A percentile compares a stretch with the other conserved stretches of the same genome.
Evolutionary conservation across 768 basidiomycete genomes (phyloP).

Genomic region (Phaeotremella skinneri): DNA sequence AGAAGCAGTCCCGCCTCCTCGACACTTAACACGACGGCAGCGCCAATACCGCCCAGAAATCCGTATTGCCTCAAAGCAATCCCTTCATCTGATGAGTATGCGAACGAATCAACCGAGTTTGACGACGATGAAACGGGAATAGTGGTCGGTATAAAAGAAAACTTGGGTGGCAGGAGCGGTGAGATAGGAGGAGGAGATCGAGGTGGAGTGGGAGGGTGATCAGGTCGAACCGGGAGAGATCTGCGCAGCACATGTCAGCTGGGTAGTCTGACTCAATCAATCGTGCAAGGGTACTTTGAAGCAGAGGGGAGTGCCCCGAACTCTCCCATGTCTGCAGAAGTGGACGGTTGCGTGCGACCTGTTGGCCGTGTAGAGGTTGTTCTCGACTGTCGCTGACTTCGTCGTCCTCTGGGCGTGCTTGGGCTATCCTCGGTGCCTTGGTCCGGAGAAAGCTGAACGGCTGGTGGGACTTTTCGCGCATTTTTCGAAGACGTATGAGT

Average conservation of each 20-base stretch:
- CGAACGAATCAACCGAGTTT: slow-evolving; percentile 39
- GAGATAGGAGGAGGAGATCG: slow-evolving; percentile 6
- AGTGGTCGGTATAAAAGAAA: slow-evolving; percentile 34
- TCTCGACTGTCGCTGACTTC: not conserved
- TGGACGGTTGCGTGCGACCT: no score
- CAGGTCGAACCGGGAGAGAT: slow-evolving; percentile 7
- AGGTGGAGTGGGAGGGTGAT: slow-evolving; percentile 7
- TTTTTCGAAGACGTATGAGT: slow-evolving; percentile 1
- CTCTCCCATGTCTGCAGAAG: slow-evolving; percentile 7
- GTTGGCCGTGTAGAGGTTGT: not conserved
- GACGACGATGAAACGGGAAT: slow-evolving; percentile 17
- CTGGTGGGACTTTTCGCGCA: not conserved
- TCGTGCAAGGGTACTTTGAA: no score
- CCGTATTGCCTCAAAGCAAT: slow-evolving; percentile 29
- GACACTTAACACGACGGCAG: slow-evolving; percentile 31
- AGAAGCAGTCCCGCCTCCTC: slow-evolving; percentile 37
- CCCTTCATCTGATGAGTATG: slow-evolving; percentile 28
- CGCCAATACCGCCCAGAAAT: slow-evolving; percentile 32
- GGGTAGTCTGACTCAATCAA: slow-evolving; percentile 4
- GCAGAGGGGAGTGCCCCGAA: slow-evolving; percentile 9
- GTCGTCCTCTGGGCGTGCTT: not conserved
- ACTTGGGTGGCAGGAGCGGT: slow-evolving; percentile 32
- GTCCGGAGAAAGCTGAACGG: not conserved
- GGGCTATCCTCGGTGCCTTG: not conserved
- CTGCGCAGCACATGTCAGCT: slow-evolving; percentile 5